Evolutionary conservation across 495 filamentous ascomycete species (phyloP).

Genomic region (Lentithecium fluviatile): DNA sequence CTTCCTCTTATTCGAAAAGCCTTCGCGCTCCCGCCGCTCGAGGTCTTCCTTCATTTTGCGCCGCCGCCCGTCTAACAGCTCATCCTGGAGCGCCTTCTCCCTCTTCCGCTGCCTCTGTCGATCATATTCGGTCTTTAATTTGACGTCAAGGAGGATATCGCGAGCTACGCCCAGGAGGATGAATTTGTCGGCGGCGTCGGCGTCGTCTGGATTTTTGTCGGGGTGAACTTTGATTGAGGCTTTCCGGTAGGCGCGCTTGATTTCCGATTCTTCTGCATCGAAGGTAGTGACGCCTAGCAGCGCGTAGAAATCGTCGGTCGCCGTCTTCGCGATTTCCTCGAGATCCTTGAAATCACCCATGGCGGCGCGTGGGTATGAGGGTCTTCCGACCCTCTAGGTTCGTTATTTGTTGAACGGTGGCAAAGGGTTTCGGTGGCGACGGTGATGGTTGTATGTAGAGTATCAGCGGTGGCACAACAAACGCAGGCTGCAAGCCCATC

Average conservation of each 20-base stretch:
- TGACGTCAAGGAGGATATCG: slow-evolving; percentile 66
- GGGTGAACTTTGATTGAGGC: slow-evolving; percentile 89
- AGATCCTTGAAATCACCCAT: slow-evolving; percentile 54
- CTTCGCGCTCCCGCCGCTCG: slow-evolving; percentile 61
- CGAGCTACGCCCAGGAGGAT: slow-evolving; percentile 70
- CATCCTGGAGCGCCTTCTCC: slow-evolving; percentile 61
- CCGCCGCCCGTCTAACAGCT: slow-evolving; percentile 64
- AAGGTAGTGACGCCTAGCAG: slow-evolving; percentile 65
- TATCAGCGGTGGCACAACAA: slow-evolving; percentile 3
- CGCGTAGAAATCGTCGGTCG: slow-evolving; percentile 76
- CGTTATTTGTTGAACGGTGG: too few species aligned
- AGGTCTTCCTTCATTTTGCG: slow-evolving; percentile 75
- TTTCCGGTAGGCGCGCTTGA: slow-evolving; percentile 84
- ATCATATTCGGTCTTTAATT: slow-evolving; percentile 65
- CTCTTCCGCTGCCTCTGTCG: slow-evolving; percentile 62
- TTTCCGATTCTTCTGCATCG: slow-evolving; percentile 64
- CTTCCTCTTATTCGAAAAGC: slow-evolving; percentile 45
- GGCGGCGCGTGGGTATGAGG: background rate
- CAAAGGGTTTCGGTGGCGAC: background rate
- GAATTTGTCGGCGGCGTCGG: slow-evolving; percentile 66
- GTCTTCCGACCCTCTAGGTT: background rate
- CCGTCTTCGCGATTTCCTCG: slow-evolving; percentile 53
- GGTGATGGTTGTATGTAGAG: background rate
- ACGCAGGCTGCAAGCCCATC: slow-evolving; percentile 2
- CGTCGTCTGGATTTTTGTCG: slow-evolving; percentile 66